These are phyloP conservation scores for Clitocybe nebularis DNA, from an alignment of 1,284 basidiomycete species.

Conservation along the genomic window DNA sequence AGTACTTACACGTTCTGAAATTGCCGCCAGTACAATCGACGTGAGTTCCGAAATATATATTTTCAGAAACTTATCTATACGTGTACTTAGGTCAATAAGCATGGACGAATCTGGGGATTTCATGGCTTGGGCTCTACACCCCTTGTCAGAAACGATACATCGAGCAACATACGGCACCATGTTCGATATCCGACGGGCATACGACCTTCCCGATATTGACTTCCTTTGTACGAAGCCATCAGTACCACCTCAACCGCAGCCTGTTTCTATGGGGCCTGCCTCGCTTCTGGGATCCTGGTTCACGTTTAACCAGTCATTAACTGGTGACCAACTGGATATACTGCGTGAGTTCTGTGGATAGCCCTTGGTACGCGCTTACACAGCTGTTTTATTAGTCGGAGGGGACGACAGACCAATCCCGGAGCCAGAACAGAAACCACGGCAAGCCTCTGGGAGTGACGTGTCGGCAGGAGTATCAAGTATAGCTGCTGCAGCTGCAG, in stretches of 20 bases:
- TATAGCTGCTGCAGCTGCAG: conserved; percentile 32
- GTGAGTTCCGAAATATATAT: too few relatives aligned
- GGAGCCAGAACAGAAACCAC: conserved; percentile 14
- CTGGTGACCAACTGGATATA: conserved; percentile 56
- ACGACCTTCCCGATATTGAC: conserved; percentile 47
- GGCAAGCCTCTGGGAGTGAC: conserved; percentile 15
- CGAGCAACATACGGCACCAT: conserved; percentile 52
- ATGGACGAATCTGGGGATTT: conserved; percentile 59
- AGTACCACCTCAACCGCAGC: conserved; percentile 54
- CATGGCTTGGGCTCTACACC: conserved; percentile 38
- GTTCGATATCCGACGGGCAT: conserved; percentile 51
- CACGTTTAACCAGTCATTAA: conserved; percentile 39
- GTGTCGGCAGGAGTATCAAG: conserved; percentile 19
- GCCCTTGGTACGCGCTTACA: not conserved
- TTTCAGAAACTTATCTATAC: too few relatives aligned
- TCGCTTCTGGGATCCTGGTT: conserved; percentile 53
- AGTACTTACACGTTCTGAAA: conserved; percentile 48
- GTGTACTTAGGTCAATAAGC: conserved; percentile 39
- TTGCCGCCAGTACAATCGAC: conserved; percentile 36
- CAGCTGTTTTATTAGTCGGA: conserved; percentile 40
- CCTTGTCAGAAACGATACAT: conserved; percentile 29
- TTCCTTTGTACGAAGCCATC: conserved; percentile 36
- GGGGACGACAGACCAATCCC: conserved; percentile 56
- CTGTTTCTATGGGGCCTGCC: conserved; percentile 52
- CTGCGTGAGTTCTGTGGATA: conserved; percentile 39